Base-by-base conservation (phyloP, 305 asterid species). In the Fraxinus xanthoxyloides region DNA sequence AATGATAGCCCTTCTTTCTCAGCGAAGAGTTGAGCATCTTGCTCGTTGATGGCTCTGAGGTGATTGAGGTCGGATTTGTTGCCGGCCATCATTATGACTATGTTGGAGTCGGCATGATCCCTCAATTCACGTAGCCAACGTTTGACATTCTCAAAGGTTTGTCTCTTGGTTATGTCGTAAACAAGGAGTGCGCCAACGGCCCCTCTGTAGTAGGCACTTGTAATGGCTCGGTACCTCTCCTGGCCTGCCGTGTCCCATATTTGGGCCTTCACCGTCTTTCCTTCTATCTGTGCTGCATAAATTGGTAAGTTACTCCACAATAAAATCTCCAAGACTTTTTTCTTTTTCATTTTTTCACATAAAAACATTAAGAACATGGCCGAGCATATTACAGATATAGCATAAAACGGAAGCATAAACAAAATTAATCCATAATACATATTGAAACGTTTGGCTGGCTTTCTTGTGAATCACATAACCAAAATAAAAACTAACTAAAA, bases 221-320 rank as follows among this genome's bases (percentile, higher is more conserved):
- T 89, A 70, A 86, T 89, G 51, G 90, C 90, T 54, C 91, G 78
- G 69, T 89, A 89, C 76, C 92, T 87, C 43, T 89, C 92, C 74
- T 89, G 91, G 30, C 92, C 91, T 1, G 92, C 91, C 0, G 91
- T 89, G 82, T 89, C 92, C 92, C 92, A 88, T 82, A 90, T 90
- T 72, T 90, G 92, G 26, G 91, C 90, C 69, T 87, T 88, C 78
- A 90, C 88, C 0, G 89, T 86, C 87, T 90, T 88, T 0, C 89
- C 91, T 81, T 88, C 91, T 3, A 90, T 89, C 91, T 88, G 83
- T 46, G n/a, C n/a, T n/a, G n/a, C n/a, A n/a, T 3, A 38, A 8
- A 65, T 26, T 65, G 72, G 34, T 23, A 65, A 63, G 9, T 63
- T 3, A 63, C 32, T 63, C 13, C 31, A 8, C 32, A 21, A 63